Evolutionary conservation across 2,329 filamentous ascomycete genomes (phyloP), one percentile per base, ranked within the genome.

Genomic region (Colletotrichum sojae): DNA sequence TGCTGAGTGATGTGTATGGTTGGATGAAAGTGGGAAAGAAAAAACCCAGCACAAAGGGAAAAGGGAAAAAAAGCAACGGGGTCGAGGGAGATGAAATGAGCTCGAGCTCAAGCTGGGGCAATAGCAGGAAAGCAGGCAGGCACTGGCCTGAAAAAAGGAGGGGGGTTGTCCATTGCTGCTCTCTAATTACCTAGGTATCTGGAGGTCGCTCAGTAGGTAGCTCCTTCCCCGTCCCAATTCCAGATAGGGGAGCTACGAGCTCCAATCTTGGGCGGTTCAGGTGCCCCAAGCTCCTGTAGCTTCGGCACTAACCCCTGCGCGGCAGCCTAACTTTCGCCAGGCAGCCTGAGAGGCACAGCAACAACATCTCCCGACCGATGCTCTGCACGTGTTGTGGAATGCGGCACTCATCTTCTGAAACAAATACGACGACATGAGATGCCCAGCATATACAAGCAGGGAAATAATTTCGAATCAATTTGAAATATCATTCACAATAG

Each of bases 41-140:
- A 43, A 48, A 54, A 55, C n/a, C 27, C 22, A 10, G 40, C 36
- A 25, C 70, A 46, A 27, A 20, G 18, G 60, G 60, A 67, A 58
- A 59, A 71, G 60, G 60, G 67, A 58, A 59, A 71, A 54, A 71
- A 54, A 71, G 18, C n/a, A 48, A 54, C 5, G 22, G 22, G 22
- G 22, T 25, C 22, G 20, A 43, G 63, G 49, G 57, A 71, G 57
- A 46, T 43, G 56, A 31, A 64, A 63, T 49, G 46, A 43, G 51
- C 31, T 36, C 31, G 31, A 36, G 31, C 27, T 31, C 46, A 31
- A 45, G 56, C 3, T 22, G 10, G 49, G 20, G 49, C 18, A 22
- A 40, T 20, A 25, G 31, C 27, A 31, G 27, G 27, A 8, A 27
- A 8, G 51, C 22, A 18, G 46, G n/a, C 45, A 13, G n/a, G 20